Evolutionary conservation across 345 rosid genomes (phyloP).

Genomic region (Cardamine occulta): DNA sequence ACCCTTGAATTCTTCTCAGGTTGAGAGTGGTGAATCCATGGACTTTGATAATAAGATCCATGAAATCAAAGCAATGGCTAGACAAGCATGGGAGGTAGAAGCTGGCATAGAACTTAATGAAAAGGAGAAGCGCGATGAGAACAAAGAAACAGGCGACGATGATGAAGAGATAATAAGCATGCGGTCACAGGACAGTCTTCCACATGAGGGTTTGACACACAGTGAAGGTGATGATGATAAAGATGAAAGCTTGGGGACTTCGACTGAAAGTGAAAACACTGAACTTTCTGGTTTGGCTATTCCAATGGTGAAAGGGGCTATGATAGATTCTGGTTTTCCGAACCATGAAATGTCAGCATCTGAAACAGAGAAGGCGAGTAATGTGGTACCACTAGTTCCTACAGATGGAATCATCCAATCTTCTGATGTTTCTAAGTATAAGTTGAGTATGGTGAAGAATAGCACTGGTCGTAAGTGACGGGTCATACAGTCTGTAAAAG

Average conservation of each 20-base stretch:
- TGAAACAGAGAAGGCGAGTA: slow-evolving; percentile 24
- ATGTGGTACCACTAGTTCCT: slow-evolving; percentile 27
- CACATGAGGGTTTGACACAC: slow-evolving; percentile 34
- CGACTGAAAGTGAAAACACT: slow-evolving; percentile 26
- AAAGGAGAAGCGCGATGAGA: slow-evolving; percentile 42
- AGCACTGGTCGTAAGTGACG: slow-evolving; percentile 50
- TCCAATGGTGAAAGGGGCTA: slow-evolving; percentile 40
- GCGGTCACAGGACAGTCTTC: slow-evolving; percentile 31
- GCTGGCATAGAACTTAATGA: slow-evolving; percentile 45
- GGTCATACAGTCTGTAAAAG: slow-evolving; percentile 80
- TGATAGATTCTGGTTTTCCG: slow-evolving; percentile 40
- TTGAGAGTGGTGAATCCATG: slow-evolving; percentile 36
- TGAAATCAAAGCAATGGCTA: slow-evolving; percentile 64
- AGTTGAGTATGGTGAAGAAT: slow-evolving; percentile 32
- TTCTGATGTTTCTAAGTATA: slow-evolving; percentile 43
- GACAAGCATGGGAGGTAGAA: slow-evolving; percentile 56
- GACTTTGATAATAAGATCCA: slow-evolving; percentile 51
- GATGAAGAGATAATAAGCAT: slow-evolving; percentile 33
- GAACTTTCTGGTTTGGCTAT: slow-evolving; percentile 30
- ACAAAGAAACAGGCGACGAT: slow-evolving; percentile 31
- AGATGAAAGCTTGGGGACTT: slow-evolving; percentile 28
- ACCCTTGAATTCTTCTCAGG: slow-evolving; percentile 45
- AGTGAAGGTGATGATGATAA: slow-evolving; percentile 34
- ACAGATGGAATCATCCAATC: slow-evolving; percentile 40
- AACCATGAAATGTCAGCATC: slow-evolving; percentile 39